Conservation (phyloP, 2,329 filamentous ascomycete species). For the Clonostachys rosea region DNA sequence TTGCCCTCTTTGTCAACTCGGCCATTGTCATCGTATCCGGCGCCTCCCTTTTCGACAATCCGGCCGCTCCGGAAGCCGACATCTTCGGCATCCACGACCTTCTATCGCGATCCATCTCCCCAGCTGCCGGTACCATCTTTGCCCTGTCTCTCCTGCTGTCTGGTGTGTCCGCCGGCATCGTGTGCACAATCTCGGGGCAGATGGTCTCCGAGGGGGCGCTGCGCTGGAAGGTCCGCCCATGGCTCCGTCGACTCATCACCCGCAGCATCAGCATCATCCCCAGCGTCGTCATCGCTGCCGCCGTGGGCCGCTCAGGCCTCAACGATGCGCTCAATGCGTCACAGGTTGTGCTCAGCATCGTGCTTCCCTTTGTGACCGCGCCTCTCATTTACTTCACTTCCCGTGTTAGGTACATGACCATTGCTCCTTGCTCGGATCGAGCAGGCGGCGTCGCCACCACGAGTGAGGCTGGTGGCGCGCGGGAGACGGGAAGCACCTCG, state of each 20-base stretch:
- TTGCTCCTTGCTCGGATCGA: conserved; percentile 32
- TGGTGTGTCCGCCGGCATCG: conserved; percentile 76
- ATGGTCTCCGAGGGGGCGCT: conserved; percentile 58
- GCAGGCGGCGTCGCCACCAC: too few relatives aligned
- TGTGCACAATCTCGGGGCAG: conserved; percentile 86
- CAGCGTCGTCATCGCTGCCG: conserved; percentile 76
- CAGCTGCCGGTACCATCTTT: conserved; percentile 78
- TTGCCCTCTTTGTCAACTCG: conserved; percentile 80
- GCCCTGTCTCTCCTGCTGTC: conserved; percentile 76
- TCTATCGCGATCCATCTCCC: conserved; percentile 63
- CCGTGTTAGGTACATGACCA: conserved; percentile 74
- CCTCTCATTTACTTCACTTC: conserved; percentile 85
- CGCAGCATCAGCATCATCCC: conserved; percentile 77
- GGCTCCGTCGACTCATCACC: conserved; percentile 74
- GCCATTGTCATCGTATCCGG: conserved; percentile 80
- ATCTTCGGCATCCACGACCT: conserved; percentile 76
- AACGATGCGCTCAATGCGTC: conserved; percentile 62
- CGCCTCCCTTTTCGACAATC: conserved; percentile 59
- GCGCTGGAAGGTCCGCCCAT: conserved; percentile 31
- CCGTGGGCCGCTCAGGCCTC: conserved; percentile 67
- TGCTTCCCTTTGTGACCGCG: conserved; percentile 77
- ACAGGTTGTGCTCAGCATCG: conserved; percentile 32
- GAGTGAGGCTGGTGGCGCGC: too few relatives aligned
- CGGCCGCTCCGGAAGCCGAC: conserved; percentile 51
- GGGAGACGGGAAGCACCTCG: conserved; percentile 15